Percentiles rank a stretch among this genome's conserved stretches.
Evolutionary conservation across 1,284 basidiomycete genomes (phyloP).

Genomic region (Apiotrichum montevideense): DNA sequence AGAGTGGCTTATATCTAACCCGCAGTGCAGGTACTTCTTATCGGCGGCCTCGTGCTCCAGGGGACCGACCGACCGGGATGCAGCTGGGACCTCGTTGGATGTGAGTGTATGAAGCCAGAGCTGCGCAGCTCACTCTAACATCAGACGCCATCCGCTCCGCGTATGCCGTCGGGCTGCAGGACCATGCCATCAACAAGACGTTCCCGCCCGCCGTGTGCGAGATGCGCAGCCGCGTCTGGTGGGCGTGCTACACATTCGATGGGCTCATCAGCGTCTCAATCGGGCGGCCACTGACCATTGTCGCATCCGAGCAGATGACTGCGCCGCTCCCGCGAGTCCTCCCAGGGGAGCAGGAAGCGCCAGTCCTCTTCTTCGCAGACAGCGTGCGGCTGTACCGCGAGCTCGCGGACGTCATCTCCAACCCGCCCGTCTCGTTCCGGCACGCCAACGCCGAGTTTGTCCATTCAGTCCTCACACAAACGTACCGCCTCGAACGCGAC

Average conservation of each 20-base stretch:
- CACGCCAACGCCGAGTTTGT: slow-evolving; percentile 1
- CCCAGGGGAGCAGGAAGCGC: slow-evolving; percentile 3
- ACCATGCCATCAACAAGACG: background rate
- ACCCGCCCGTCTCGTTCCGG: slow-evolving; percentile 3
- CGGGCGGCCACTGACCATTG: slow-evolving; percentile 9
- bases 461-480: background rate
- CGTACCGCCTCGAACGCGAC: slow-evolving; percentile 14
- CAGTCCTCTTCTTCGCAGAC: slow-evolving; percentile 10
- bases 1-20: background rate
- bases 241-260: slow-evolving; percentile 20
- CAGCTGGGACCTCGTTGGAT: slow-evolving; percentile 19
- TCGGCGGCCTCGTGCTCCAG: slow-evolving; percentile 19
- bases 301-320: slow-evolving; percentile 2
- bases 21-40: slow-evolving; percentile 15
- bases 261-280: slow-evolving; percentile 15
- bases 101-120: slow-evolving; percentile 1
- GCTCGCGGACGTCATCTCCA: slow-evolving; percentile 12
- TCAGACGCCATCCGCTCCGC: slow-evolving; percentile 15
- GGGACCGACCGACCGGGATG: slow-evolving; percentile 15
- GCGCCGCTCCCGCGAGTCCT: slow-evolving; percentile 7
- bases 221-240: slow-evolving; percentile 17
- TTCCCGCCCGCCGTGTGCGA: slow-evolving; percentile 9
- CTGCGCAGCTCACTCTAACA: background rate
- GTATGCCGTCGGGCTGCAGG: slow-evolving; percentile 20
- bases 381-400: slow-evolving; percentile 15